Evolutionary conservation across 805 yeast genomes (phyloP), one percentile per base, ranked within the genome.

Genomic region (Yarrowia keelungensis): DNA sequence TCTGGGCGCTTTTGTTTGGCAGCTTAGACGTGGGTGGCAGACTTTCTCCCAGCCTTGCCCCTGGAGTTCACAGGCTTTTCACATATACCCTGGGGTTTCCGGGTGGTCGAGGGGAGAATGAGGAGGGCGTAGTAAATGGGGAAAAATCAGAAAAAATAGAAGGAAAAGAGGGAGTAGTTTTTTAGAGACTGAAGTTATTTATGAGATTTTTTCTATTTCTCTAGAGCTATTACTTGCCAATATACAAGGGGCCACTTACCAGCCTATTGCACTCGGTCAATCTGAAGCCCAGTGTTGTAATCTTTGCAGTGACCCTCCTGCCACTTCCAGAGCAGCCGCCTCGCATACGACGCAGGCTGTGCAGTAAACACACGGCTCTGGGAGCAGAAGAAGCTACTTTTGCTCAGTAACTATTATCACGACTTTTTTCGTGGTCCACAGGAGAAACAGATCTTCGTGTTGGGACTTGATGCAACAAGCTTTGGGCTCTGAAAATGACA

Each of bases 381-480:
- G 8, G 41, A 11, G 58, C 58, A 36, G 7, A 16, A 19, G 46
- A 54, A 54, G 62, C 62, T 41, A 41, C 47, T 42, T 56, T 56
- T 15, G 62, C 62, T 41, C 47, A 41, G 62, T 56, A 56, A 56
- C 62, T 56, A 42, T 42, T 56, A 56, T 41, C 62, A 56, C 62
- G 62, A 56, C 47, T 16, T 26, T 9, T 26, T 56, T 56, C 39
- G 11, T 26, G 39, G 62, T 9, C 62, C 62, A 54, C 54, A 53
- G 58, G 59, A 22, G 59, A 53, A 35, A 4, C 41, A 5, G 62
- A 56, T 56, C 47, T 53, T 41, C 62, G n/a, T 4, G 47, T 56
- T 56, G 62, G 62, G 62, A 56, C 47, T 36, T 15, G 46, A 56
- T 56, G 62, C 38, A 56, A 54, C 38, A 19, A 41, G 62, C 62